Conservation (phyloP, 805 yeast genomes). For the Grigorovia transvaalensis region DNA sequence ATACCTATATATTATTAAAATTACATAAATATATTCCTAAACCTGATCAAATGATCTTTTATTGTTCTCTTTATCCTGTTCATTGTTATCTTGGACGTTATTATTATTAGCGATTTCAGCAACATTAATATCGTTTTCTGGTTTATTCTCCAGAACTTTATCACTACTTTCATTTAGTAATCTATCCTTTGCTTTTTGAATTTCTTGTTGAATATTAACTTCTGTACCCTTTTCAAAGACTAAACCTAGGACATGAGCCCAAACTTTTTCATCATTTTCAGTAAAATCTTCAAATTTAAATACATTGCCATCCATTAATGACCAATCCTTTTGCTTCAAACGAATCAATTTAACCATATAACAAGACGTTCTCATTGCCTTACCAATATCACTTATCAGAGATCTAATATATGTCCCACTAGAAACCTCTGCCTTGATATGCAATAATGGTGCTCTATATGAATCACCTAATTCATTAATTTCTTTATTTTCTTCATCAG, state of each 20-base stretch:
- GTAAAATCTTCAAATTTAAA: constrained; percentile 60
- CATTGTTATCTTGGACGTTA: not conserved
- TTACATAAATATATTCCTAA: not conserved
- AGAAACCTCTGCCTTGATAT: constrained; percentile 68
- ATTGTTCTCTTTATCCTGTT: not conserved
- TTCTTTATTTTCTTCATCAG: constrained; percentile 25
- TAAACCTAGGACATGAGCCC: constrained; percentile 55
- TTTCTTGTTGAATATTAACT: constrained; percentile 33
- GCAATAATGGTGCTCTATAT: constrained; percentile 56
- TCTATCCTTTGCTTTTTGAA: constrained; percentile 25
- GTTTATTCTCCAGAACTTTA: not conserved
- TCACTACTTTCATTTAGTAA: constrained; percentile 5
- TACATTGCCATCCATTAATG: constrained; percentile 52
- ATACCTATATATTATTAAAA: not conserved
- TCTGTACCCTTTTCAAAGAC: constrained; percentile 41
- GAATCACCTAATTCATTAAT: constrained; percentile 28
- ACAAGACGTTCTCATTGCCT: constrained; percentile 68
- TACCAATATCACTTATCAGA: constrained; percentile 78
- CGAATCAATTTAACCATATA: constrained; percentile 82
- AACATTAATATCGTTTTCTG: not conserved
- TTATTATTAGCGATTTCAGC: not conserved
- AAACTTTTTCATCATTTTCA: constrained; percentile 46
- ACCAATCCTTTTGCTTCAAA: constrained; percentile 76
- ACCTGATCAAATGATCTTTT: not conserved
- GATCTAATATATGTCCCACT: constrained; percentile 95